Evolutionary conservation across 371 early-diverging fungal genomes (phyloP), one percentile per base, ranked within the genome.

Genomic region (Cladochytrium tenue): DNA sequence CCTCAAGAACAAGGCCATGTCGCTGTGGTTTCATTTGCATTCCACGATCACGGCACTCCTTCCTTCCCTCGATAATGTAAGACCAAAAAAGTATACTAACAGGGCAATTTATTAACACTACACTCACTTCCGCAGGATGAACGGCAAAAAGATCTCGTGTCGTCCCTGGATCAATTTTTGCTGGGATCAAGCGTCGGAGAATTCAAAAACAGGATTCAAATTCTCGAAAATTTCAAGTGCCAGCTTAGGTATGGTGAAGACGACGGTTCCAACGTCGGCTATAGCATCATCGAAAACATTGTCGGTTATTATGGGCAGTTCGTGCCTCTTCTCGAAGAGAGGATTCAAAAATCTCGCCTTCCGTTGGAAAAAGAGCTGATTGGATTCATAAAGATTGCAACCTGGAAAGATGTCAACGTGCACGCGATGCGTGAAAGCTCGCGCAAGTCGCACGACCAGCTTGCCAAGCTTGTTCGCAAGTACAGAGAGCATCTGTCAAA

Each of bases 371-470:
- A 90, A 67, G 95, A 98, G 34, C 83, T 98, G 68, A 88, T 90
- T 63, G 93, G 94, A 60, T 94, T 90, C 71, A 96, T 96, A 55
- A 92, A 92, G 77, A 91, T 98, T 64, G 96, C 97, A 15, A 90
- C 86, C 52, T 98, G 97, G 96, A 94, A 95, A 77, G 98, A 98
- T 76, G 90, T 95, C 43, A 98, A 95, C 65, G 90, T 95, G n/a
- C 90, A 90, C 66, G 94, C 97, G 0, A 78, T 98, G 50, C 88
- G 90, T 36, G 92, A 92, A 66, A 92, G 92, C 78, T 94, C 97
- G 1, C 88, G 88, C 56, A 90, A 90, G 79, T 93, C 95, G 3
- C 97, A 96, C 72, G 79, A 88, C 63, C 93, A 94, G 32, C 79
- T 98, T 52, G 83, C 90, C 76, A 95, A 95, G 80, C 90, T 92